Percentiles rank a stretch among this genome's conserved stretches.
phyloP scores from a whole-genome alignment of 352 stramenopile species.

The Pythium oligandrum region DNA sequence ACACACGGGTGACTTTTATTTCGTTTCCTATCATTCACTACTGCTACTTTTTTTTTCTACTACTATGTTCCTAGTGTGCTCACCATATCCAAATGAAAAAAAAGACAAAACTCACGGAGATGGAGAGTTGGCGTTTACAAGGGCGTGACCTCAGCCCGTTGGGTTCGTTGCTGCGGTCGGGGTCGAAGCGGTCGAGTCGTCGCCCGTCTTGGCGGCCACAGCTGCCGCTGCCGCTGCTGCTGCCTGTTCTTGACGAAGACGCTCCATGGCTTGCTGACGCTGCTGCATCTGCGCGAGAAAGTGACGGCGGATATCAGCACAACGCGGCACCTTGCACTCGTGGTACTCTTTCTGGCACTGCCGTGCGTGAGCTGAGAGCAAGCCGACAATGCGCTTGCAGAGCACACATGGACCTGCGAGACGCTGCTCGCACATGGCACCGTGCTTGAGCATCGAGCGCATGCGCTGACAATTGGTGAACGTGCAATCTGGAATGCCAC shows the following conservation, averaged over 20 bases:
- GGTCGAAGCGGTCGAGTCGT: neutral
- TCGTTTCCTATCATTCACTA: constrained; percentile 11
- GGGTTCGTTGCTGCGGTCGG: constrained; percentile 1
- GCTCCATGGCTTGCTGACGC: constrained; percentile 54
- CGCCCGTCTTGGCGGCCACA: neutral
- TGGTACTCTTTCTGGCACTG: constrained; percentile 78
- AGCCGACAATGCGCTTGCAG: constrained; percentile 81
- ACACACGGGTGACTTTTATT: neutral
- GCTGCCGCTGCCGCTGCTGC: constrained; percentile 7
- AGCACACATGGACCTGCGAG: constrained; percentile 73
- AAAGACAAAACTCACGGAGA: no score
- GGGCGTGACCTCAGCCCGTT: no score
- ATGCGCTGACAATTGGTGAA: constrained; percentile 87
- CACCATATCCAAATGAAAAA: no score
- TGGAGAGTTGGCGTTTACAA: no score
- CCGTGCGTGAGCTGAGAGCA: constrained; percentile 76
- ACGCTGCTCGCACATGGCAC: constrained; percentile 79
- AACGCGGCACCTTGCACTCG: constrained; percentile 79
- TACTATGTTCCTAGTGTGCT: no score
- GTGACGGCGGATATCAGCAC: constrained; percentile 79
- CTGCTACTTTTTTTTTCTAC: no score
- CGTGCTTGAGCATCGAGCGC: constrained; percentile 88
- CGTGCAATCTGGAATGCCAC: constrained; percentile 57
- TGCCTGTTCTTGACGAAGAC: constrained; percentile 30
- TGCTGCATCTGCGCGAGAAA: constrained; percentile 79